phyloP scores from a whole-genome alignment of 2,329 filamentous ascomycete species.

The Alternaria brassicicola region DNA sequence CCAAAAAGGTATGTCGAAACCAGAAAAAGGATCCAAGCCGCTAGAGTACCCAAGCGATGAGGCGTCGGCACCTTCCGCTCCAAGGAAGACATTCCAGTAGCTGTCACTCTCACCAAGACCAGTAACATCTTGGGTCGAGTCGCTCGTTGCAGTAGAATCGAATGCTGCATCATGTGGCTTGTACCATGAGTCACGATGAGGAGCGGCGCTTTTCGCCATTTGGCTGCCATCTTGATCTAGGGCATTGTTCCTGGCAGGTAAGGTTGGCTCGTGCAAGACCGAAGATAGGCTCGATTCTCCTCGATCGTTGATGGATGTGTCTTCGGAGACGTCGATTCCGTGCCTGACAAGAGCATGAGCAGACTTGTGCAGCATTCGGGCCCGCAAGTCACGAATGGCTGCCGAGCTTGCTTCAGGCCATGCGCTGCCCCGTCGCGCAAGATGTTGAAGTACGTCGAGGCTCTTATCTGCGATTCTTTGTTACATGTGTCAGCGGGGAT shows the following conservation, averaged over 20 bases:
- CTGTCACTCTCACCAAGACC: neutral
- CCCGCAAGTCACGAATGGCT: constrained; percentile 33
- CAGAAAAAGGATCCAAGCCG: constrained; percentile 37
- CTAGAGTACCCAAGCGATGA: constrained; percentile 7
- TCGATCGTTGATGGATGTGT: neutral
- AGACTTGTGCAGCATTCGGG: constrained; percentile 15
- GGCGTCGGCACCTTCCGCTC: neutral
- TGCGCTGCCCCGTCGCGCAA: constrained; percentile 33
- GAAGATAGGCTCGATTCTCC: neutral
- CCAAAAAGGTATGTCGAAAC: constrained; percentile 48
- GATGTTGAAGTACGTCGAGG: constrained; percentile 32
- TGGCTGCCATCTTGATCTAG: neutral
- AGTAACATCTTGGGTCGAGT: neutral
- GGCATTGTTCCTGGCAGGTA: neutral
- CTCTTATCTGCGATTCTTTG: constrained; percentile 33
- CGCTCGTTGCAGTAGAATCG: neutral
- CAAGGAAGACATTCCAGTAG: constrained; percentile 20
- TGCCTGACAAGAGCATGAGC: neutral
- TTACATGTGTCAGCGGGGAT: constrained; percentile 5
- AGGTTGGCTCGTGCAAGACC: neutral
- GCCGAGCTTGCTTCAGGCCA: constrained; percentile 41
- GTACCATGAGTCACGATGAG: neutral
- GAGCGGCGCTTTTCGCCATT: neutral
- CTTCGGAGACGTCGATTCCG: neutral
- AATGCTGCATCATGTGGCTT: neutral